phyloP scores from a whole-genome alignment of 1,284 basidiomycete species.

The Irpex sp. region DNA sequence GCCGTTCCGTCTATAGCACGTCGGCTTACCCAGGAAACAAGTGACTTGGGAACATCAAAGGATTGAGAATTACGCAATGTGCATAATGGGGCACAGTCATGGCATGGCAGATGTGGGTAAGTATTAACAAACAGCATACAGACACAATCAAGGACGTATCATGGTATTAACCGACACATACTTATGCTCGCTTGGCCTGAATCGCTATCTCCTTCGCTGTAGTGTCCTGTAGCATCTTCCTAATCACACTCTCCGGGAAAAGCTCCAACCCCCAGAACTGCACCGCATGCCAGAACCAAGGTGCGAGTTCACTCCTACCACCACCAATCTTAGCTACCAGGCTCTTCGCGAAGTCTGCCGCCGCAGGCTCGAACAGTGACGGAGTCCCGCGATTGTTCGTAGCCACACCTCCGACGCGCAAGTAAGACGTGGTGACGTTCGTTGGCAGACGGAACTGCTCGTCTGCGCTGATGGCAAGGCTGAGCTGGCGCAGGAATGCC shows the following conservation, averaged over 20 bases:
- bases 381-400: not conserved
- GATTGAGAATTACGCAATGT: no score
- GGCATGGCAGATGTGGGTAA: no score
- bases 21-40: no score
- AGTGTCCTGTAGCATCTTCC: not conserved
- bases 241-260: conserved; percentile 4
- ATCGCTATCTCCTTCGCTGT: not conserved
- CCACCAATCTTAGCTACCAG: conserved; percentile 11
- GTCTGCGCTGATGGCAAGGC: conserved; percentile 1
- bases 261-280: conserved; percentile 4
- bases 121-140: no score
- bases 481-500: conserved; percentile 7
- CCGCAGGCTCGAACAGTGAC: not conserved
- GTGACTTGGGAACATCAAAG: no score
- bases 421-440: not conserved
- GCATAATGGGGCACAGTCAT: no score
- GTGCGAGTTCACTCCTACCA: conserved; percentile 4
- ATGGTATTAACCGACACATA: no score
- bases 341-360: conserved; percentile 9
- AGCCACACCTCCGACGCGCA: not conserved
- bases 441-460: not conserved
- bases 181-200: not conserved
- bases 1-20: no score
- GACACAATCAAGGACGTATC: no score
- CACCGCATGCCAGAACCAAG: conserved; percentile 10